A percentile compares a stretch with the other conserved stretches of the same genome.
Conservation (phyloP, 2,329 filamentous ascomycete species). For the Trichoderma hamatum region DNA sequence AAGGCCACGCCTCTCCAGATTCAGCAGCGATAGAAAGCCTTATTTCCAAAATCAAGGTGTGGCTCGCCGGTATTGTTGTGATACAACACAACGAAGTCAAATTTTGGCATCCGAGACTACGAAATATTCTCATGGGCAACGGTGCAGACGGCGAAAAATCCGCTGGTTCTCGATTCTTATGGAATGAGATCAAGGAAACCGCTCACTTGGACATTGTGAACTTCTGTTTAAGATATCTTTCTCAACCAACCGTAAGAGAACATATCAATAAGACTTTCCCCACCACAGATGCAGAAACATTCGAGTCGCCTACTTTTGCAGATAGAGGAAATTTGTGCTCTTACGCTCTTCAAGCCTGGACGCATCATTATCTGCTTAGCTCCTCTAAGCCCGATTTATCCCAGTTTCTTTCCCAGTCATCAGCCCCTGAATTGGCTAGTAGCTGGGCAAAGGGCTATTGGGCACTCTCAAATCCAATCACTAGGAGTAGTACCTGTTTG, state of each 20-base stretch:
- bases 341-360: conserved; percentile 28
- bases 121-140: conserved; percentile 20
- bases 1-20: conserved; percentile 3
- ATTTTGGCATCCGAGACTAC: conserved; percentile 21
- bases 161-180: not conserved
- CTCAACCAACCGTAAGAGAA: conserved; percentile 20
- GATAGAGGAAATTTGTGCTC: conserved; percentile 23
- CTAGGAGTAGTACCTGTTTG: conserved; percentile 16
- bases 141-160: not conserved
- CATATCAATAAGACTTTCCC: conserved; percentile 16
- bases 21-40: conserved; percentile 1
- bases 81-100: conserved; percentile 27
- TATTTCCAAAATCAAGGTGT: conserved; percentile 23
- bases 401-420: conserved; percentile 1
- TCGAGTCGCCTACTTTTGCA: conserved; percentile 20
- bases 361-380: conserved; percentile 23
- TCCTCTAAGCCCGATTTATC: conserved; percentile 10
- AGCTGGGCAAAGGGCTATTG: conserved; percentile 26
- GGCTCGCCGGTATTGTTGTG: conserved; percentile 27
- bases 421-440: not conserved
- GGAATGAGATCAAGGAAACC: conserved; percentile 18
- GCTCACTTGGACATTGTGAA: conserved; percentile 24
- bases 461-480: conserved; percentile 27
- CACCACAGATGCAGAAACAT: not conserved
- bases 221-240: conserved; percentile 26